Evolutionary conservation across 306 rosid genomes (phyloP), one percentile per base, ranked within the genome.

Genomic region (Ammopiptanthus mongolicus): DNA sequence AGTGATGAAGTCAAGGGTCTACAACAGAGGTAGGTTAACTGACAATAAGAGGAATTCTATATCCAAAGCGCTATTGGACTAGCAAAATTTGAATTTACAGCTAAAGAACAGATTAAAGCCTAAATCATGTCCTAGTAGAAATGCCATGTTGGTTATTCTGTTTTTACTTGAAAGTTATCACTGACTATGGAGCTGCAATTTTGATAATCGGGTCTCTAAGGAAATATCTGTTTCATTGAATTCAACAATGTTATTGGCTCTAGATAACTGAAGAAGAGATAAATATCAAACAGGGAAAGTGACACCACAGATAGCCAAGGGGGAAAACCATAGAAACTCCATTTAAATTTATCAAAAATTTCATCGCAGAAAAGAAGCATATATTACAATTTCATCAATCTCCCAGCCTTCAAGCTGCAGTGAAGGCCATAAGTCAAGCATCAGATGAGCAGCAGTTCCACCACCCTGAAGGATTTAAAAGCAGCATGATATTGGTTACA

Each of bases 331-430:
- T 13, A 19, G 33, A 66, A 21, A 77, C 6, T 37, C 14, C 48
- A 66, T 77, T 58, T 12, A 66, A 65, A 76, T 42, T 13, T 42
- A 46, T 78, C 14, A 22, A 73, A 78, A 71, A 29, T 15, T 42
- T 37, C 13, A 71, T 21, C 25, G 41, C 56, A 53, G 71, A 79
- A 81, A 73, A 51, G 34, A 39, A 75, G 60, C 46, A 53, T 59
- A 36, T 53, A 89, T 85, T 80, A 91, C 98, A 78, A 90, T 92
- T 80, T 79, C 69, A 81, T 95, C 98, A 70, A 92, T 91, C 83
- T 95, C 97, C 98, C 97, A 95, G 65, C 97, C 97, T 62, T 95
- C 93, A 74, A 95, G 97, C 80, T 88, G 97, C 80, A 92, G 75
- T 6, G 93, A 87, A 25, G 98, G 97, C 97, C 97, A 92, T 72